Conservation (phyloP, 108 stramenopile genomes). For the Epithemia pelagica region DNA sequence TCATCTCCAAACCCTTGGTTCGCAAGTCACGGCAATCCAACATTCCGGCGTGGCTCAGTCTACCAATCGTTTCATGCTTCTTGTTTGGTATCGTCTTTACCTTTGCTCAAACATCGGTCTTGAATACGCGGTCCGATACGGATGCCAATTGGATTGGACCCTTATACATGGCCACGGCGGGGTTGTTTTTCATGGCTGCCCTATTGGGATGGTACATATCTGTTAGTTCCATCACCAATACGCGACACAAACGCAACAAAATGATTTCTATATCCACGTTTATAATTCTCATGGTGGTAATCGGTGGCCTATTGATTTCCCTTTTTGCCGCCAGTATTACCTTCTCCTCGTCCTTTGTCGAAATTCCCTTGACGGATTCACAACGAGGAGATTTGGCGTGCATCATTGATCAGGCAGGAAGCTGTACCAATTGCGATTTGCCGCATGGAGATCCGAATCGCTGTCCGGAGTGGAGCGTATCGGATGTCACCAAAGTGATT, state of each 20-base stretch:
- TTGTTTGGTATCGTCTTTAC: conserved; percentile 40
- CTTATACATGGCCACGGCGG: conserved; percentile 46
- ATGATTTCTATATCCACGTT: conserved; percentile 43
- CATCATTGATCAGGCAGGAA: conserved; percentile 31
- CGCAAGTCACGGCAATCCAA: conserved; percentile 81
- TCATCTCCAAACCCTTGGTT: conserved; percentile 73
- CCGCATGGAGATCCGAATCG: conserved; percentile 1
- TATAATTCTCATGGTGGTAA: conserved; percentile 41
- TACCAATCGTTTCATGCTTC: conserved; percentile 57
- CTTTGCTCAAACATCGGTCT: conserved; percentile 36
- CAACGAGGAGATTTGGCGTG: conserved; percentile 55
- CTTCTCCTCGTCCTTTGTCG: conserved; percentile 37
- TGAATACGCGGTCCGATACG: conserved; percentile 19
- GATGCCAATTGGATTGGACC: conserved; percentile 46
- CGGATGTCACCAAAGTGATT: conserved; percentile 52
- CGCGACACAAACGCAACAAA: conserved; percentile 60
- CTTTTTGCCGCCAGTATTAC: conserved; percentile 56
- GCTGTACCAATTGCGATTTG: conserved; percentile 51
- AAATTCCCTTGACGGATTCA: conserved; percentile 22
- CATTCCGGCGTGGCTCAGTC: conserved; percentile 66
- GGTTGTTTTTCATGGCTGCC: conserved; percentile 48
- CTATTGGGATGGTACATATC: conserved; percentile 52
- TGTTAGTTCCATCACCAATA: conserved; percentile 52
- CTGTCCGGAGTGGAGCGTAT: conserved; percentile 74
- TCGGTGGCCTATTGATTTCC: conserved; percentile 29